Base-by-base conservation (phyloP, 306 rosid species). In the Castanospermum australe region DNA sequence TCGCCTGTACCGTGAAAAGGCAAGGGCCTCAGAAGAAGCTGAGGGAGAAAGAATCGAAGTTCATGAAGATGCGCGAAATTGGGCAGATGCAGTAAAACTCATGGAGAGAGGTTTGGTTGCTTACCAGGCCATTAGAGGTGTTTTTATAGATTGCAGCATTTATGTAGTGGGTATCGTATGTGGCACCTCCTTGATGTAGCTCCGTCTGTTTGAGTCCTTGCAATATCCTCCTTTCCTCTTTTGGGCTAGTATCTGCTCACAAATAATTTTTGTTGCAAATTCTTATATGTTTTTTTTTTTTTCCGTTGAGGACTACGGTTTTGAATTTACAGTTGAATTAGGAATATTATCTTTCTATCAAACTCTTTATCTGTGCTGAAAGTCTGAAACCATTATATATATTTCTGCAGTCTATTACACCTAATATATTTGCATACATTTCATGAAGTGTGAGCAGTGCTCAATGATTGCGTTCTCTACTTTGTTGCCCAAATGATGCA, bases 41-140 rank as follows among this genome's bases (percentile, higher is more conserved):
- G 80, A 82, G 33, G 86, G 71, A 78, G 88, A 77, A 45, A 60
- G 13, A 44, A 75, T 12, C 33, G 80, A 62, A 17, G 61, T 68
- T 47, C 67, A 38, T 4, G 86, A 73, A 66, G 87, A 78, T 20
- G 85, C 81, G 2, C 87, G 75, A 0, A 86, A 67, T 61, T 92
- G 97, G 98, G 82, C 72, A 15, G 76, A 63, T 36, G 98, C 97
- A 13, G 93, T 90, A 0, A 90, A 79, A 83, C 81, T 94, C 28
- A 42, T 94, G 88, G 98, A 94, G 87, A 92, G 97, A 83, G 92
- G 97, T 33, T 85, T 92, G 90, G 96, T 87, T 2, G 86, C 80
- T 6, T 94, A 92, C 76, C 98, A 94, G 64, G 90, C 96, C 12
- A 52, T 92, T 72, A 85, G 91, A 50, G 97, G 92, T 12, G 7